Conservation (phyloP, 225 moss, liverwort and hornwort genomes). For the Sphagnum tenellum region DNA sequence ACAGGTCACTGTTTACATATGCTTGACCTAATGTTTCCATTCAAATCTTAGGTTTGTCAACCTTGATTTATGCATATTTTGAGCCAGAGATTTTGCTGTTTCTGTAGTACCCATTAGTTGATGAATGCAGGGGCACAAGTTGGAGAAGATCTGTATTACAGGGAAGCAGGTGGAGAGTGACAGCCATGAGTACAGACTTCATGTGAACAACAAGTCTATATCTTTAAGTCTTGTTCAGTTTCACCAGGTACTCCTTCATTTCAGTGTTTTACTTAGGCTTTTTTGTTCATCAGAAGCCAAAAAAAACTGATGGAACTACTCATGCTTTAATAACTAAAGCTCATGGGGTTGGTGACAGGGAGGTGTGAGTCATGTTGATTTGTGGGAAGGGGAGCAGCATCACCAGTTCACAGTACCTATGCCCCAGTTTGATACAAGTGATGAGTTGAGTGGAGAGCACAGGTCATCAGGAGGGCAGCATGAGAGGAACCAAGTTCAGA, state of each 20-base stretch:
- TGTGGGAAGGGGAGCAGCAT: slow-evolving; percentile 75
- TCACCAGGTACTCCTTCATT: slow-evolving; percentile 20
- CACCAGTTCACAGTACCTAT: slow-evolving; percentile 63
- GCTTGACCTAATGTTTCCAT: no score
- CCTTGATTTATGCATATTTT: no score
- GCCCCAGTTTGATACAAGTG: slow-evolving; percentile 29
- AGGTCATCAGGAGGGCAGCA: slow-evolving; percentile 31
- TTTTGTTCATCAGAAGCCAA: no score
- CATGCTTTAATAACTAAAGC: no score
- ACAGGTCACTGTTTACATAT: no score
- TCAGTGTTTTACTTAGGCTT: no score
- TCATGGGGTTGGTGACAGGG: slow-evolving; percentile 20
- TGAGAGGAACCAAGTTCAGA: slow-evolving; percentile 20
- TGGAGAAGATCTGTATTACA: slow-evolving; percentile 22
- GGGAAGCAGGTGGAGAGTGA: slow-evolving; percentile 21
- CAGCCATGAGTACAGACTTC: slow-evolving; percentile 21
- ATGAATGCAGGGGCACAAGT: slow-evolving; percentile 32
- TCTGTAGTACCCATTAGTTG: slow-evolving; percentile 2
- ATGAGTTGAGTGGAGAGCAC: slow-evolving; percentile 29
- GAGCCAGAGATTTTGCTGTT: neutral
- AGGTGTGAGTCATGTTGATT: slow-evolving; percentile 45
- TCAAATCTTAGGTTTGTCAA: no score
- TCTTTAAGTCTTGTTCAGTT: slow-evolving; percentile 32
- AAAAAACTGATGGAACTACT: no score
- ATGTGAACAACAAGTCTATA: slow-evolving; percentile 20